Evolutionary conservation across 1,284 basidiomycete species (phyloP).

Genomic region (Phaffia rhodozyma): DNA sequence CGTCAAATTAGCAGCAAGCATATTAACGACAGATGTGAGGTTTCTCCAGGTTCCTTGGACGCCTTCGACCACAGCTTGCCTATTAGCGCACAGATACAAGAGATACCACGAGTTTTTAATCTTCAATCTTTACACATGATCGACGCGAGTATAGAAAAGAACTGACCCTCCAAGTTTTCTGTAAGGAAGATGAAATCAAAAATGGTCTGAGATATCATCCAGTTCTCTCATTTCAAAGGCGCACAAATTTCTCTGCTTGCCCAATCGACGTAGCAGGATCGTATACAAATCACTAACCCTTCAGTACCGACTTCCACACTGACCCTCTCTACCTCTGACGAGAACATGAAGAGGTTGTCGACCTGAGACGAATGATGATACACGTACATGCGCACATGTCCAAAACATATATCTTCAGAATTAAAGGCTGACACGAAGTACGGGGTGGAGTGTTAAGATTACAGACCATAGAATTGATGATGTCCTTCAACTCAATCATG

Average conservation of each 20-base stretch:
- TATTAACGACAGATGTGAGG: slow-evolving; percentile 63
- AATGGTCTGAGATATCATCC: background rate
- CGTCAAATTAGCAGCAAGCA: slow-evolving; percentile 80
- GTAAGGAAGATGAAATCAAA: slow-evolving; percentile 15
- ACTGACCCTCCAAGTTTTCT: slow-evolving; percentile 55
- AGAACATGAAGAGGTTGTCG: slow-evolving; percentile 29
- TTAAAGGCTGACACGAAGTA: slow-evolving; percentile 24
- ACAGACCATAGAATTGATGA: slow-evolving; percentile 87
- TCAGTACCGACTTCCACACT: slow-evolving; percentile 86
- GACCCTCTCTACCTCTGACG: slow-evolving; percentile 40
- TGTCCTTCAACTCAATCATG: slow-evolving; percentile 95
- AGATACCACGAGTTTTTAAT: background rate
- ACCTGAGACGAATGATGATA: background rate
- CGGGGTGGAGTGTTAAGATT: no score
- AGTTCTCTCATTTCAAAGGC: background rate
- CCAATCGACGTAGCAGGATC: slow-evolving; percentile 13
- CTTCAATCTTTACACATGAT: background rate
- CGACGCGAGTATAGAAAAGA: slow-evolving; percentile 12
- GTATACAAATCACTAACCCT: slow-evolving; percentile 43
- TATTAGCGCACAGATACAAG: slow-evolving; percentile 28
- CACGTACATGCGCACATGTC: background rate
- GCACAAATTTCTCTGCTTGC: background rate
- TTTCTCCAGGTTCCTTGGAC: slow-evolving; percentile 92
- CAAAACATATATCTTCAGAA: slow-evolving; percentile 31
- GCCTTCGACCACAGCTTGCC: slow-evolving; percentile 81